Conservation (phyloP, 2,329 filamentous ascomycete species). For the Monosporascus sp. region DNA sequence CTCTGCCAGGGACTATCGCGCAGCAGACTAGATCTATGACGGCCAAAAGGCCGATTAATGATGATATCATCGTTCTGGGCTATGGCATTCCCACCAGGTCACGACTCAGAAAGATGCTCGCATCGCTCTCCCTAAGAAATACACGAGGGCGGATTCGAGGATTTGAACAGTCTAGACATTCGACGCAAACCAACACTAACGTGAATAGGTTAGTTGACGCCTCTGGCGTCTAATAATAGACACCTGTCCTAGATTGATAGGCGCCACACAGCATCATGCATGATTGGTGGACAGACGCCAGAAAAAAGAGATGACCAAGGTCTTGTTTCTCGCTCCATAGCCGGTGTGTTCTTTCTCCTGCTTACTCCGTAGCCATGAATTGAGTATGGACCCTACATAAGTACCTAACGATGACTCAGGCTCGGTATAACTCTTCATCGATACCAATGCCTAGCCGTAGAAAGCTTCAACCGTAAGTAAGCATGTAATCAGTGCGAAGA, state of each 20-base stretch:
- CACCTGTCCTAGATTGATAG: neutral
- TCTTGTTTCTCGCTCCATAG: neutral
- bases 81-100: constrained; percentile 5
- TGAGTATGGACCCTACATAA: no score
- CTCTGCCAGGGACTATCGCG: constrained; percentile 29
- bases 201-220: no score
- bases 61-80: constrained; percentile 8
- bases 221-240: neutral
- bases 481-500: no score
- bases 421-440: no score
- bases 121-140: neutral
- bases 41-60: constrained; percentile 12
- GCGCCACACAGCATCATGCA: neutral
- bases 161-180: neutral
- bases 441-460: no score
- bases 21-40: constrained; percentile 12
- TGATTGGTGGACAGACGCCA: neutral
- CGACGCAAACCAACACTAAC: no score
- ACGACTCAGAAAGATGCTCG: neutral
- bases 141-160: neutral
- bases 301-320: no score
- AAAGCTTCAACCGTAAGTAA: no score
- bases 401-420: no score
- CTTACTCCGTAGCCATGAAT: no score
- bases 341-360: no score